Percentiles rank a stretch among this genome's conserved stretches.
phyloP scores from a whole-genome alignment of 2,329 filamentous ascomycete genomes.

The Alternaria angustiovoidea region DNA sequence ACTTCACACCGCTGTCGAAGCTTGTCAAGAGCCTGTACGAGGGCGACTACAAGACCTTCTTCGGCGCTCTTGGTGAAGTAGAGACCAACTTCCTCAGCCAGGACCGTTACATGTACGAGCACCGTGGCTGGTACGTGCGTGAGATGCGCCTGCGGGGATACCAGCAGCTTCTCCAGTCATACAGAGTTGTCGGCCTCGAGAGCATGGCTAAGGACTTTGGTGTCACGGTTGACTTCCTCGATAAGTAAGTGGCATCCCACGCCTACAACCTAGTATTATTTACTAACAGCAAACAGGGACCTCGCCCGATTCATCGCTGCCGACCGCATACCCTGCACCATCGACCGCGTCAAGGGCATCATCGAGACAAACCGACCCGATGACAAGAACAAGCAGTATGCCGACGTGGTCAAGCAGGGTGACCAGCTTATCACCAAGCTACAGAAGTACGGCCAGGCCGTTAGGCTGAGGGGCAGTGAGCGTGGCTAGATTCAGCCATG shows the following conservation, averaged over 20 bases:
- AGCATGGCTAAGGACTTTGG: constrained; percentile 98
- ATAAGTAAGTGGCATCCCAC: constrained; percentile 70
- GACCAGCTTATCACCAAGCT: constrained; percentile 98
- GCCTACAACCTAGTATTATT: neutral
- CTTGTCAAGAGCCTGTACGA: constrained; percentile 92
- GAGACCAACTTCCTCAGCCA: constrained; percentile 94
- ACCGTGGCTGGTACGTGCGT: constrained; percentile 95
- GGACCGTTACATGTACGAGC: constrained; percentile 94
- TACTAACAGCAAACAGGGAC: constrained; percentile 66
- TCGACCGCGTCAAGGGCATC: constrained; percentile 94
- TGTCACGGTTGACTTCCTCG: constrained; percentile 93
- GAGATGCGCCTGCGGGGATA: constrained; percentile 98
- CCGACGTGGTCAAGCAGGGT: constrained; percentile 95
- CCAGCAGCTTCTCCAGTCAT: constrained; percentile 95
- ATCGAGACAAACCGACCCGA: constrained; percentile 98
- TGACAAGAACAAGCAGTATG: constrained; percentile 99
- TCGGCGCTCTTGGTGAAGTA: constrained; percentile 84
- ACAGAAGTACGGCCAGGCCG: constrained; percentile 98
- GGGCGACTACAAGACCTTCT: constrained; percentile 94
- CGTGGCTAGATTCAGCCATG: constrained; percentile 66
- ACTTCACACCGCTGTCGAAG: constrained; percentile 87
- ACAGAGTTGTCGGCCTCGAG: constrained; percentile 93
- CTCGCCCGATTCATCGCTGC: constrained; percentile 96
- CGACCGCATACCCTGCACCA: constrained; percentile 93
- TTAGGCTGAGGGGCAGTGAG: constrained; percentile 92